Evolutionary conservation across 495 filamentous ascomycete species (phyloP).

Genomic region (Clavariopsis aquatica): DNA sequence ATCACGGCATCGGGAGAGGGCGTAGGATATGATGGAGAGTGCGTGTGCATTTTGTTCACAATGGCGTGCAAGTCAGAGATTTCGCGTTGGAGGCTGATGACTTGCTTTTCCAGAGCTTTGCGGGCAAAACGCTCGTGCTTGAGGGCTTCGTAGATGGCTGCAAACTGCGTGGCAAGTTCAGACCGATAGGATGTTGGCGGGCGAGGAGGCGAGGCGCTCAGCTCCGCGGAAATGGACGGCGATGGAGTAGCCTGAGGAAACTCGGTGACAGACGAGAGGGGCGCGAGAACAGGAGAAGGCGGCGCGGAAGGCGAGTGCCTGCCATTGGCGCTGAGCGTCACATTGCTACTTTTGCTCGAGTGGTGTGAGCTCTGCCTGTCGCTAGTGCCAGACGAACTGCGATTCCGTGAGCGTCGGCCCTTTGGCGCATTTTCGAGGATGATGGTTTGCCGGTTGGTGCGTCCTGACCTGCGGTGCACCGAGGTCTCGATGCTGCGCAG

Average conservation of each 20-base stretch:
- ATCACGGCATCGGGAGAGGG: constrained; percentile 32
- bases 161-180: constrained; percentile 16
- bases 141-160: constrained; percentile 14
- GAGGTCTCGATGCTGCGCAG: constrained; percentile 26
- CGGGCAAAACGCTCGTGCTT: constrained; percentile 32
- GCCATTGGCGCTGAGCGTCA: constrained; percentile 13
- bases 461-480: constrained; percentile 31
- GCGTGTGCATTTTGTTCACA: constrained; percentile 18
- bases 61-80: constrained; percentile 26
- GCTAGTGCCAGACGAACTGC: constrained; percentile 27
- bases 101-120: constrained; percentile 31
- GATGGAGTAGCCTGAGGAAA: constrained; percentile 1
- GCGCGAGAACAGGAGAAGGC: constrained; percentile 19
- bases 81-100: constrained; percentile 29
- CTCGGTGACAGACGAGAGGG: constrained; percentile 24
- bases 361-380: constrained; percentile 25
- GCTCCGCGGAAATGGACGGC: background rate
- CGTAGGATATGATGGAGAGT: constrained; percentile 21
- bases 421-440: constrained; percentile 40
- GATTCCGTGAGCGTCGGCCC: constrained; percentile 28
- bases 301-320: constrained; percentile 6
- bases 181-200: constrained; percentile 7
- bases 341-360: constrained; percentile 26
- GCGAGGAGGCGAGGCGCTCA: background rate
- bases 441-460: constrained; percentile 38